A percentile compares a stretch with the other conserved stretches of the same genome.
phyloP scores from a whole-genome alignment of 805 yeast genomes.

The Grigorovia transvaalensis region DNA sequence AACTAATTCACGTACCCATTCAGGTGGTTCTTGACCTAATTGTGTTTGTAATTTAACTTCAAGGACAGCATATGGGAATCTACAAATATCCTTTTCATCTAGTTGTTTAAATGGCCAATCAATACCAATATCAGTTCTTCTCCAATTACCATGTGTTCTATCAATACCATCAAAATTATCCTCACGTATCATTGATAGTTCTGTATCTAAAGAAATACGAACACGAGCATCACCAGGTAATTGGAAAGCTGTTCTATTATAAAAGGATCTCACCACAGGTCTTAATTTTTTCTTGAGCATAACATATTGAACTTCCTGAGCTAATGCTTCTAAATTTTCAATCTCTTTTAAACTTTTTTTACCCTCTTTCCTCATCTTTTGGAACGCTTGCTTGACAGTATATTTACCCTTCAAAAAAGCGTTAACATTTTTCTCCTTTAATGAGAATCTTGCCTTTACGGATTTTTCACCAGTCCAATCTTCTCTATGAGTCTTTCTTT shows the following conservation, averaged over 20 bases:
- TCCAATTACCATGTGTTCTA: slow-evolving; percentile 90
- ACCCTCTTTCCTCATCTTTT: slow-evolving; percentile 86
- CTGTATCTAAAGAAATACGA: slow-evolving; percentile 95
- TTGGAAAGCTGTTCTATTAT: slow-evolving; percentile 97
- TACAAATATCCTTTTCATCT: slow-evolving; percentile 72
- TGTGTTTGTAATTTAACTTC: slow-evolving; percentile 97
- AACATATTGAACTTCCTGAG: slow-evolving; percentile 86
- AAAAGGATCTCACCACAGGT: slow-evolving; percentile 93
- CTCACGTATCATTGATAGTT: slow-evolving; percentile 93
- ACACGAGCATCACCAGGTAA: slow-evolving; percentile 99
- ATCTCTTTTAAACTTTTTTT: slow-evolving; percentile 80
- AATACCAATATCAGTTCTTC: slow-evolving; percentile 96
- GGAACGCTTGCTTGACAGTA: slow-evolving; percentile 84
- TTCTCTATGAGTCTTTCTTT: slow-evolving; percentile 95
- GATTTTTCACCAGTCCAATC: slow-evolving; percentile 99
- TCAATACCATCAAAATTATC: slow-evolving; percentile 91
- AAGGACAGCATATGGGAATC: slow-evolving; percentile 95
- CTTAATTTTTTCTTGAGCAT: slow-evolving; percentile 73
- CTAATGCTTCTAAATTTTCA: slow-evolving; percentile 84
- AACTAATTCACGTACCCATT: slow-evolving; percentile 90
- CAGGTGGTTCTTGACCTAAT: slow-evolving; percentile 97
- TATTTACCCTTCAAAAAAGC: slow-evolving; percentile 72
- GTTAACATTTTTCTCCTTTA: slow-evolving; percentile 86
- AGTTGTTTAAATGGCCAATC: slow-evolving; percentile 90
- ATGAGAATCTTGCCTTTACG: slow-evolving; percentile 92